A percentile compares a stretch with the other conserved stretches of the same genome.
Evolutionary conservation across 2,329 filamentous ascomycete genomes (phyloP).

Genomic region (Colletotrichum zoysiae): DNA sequence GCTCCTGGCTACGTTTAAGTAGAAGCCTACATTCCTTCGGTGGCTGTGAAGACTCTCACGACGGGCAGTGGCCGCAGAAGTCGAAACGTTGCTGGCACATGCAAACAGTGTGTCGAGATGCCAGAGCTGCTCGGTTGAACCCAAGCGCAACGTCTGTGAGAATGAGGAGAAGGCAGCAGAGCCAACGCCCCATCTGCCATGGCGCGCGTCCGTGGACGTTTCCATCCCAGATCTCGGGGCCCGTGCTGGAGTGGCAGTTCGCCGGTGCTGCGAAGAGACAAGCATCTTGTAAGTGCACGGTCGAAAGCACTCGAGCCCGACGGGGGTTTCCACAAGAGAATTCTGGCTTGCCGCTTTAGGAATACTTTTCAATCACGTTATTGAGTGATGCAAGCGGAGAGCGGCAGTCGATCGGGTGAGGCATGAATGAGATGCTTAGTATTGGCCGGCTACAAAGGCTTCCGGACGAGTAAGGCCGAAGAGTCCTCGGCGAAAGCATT

Average conservation of each 20-base stretch:
- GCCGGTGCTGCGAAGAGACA: neutral
- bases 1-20: neutral
- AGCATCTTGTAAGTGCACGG: neutral
- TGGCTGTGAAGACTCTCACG: neutral
- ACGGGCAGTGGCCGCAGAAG: neutral
- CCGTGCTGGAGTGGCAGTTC: slow-evolving; percentile 6
- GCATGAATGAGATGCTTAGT: neutral
- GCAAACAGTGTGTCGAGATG: neutral
- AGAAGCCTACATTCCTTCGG: neutral
- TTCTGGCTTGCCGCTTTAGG: neutral
- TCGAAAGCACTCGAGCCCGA: neutral
- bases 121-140: neutral
- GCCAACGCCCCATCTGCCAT: neutral
- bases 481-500: too few relatives aligned
- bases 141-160: slow-evolving; percentile 17
- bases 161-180: neutral
- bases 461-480: neutral
- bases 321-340: too few relatives aligned
- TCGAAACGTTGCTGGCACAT: slow-evolving; percentile 8
- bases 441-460: too few relatives aligned
- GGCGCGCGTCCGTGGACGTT: slow-evolving; percentile 4
- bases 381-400: neutral
- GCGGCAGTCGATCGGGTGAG: neutral
- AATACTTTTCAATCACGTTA: neutral
- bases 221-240: neutral